These are phyloP conservation scores for Clitoria ternatea DNA, from an alignment of 306 rosid species.

Conservation along the genomic window DNA sequence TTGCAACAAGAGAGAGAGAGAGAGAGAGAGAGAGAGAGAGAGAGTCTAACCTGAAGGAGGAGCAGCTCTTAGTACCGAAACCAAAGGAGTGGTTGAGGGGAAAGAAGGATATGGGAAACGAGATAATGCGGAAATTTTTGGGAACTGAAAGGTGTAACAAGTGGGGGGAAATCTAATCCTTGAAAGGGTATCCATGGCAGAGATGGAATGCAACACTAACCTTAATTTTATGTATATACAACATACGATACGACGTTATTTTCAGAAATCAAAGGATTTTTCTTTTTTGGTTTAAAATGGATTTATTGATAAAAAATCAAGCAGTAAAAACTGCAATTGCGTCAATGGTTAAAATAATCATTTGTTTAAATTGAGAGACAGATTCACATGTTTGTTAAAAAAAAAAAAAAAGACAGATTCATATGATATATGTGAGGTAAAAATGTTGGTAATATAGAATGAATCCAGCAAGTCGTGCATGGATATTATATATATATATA, in stretches of 20 bases:
- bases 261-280: too few species aligned
- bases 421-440: too few species aligned
- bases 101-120: constrained; percentile 31
- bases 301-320: too few species aligned
- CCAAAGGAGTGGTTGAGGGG: constrained; percentile 8
- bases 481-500: too few species aligned
- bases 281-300: too few species aligned
- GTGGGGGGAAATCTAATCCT: constrained; percentile 43
- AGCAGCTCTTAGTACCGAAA: constrained; percentile 38
- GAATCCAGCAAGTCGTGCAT: too few species aligned
- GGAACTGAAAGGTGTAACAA: constrained; percentile 26
- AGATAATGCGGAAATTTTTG: constrained; percentile 32
- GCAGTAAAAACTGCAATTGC: too few species aligned
- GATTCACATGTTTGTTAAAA: background rate
- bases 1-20: background rate
- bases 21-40: background rate
- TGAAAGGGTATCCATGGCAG: constrained; percentile 53
- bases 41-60: constrained; percentile 43
- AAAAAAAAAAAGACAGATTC: too few species aligned
- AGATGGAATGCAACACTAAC: background rate
- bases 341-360: background rate
- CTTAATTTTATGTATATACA: too few species aligned
- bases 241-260: too few species aligned
- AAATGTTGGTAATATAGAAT: too few species aligned
- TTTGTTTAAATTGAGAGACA: too few species aligned